phyloP scores from a whole-genome alignment of 2,329 filamentous ascomycete genomes.

The Microascus cirrosus region DNA sequence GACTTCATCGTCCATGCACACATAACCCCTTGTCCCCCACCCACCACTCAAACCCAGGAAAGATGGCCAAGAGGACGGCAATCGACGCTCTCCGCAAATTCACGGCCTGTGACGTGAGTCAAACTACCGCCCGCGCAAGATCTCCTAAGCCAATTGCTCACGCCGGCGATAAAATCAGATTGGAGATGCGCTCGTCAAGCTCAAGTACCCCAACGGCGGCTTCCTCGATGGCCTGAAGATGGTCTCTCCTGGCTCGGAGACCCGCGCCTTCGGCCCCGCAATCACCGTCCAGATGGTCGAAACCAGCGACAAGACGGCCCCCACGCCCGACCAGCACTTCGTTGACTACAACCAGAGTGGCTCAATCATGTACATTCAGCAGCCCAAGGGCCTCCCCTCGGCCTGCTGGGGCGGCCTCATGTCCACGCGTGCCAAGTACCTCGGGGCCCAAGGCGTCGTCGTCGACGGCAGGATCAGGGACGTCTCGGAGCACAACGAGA shows the following conservation, averaged over 20 bases:
- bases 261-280: constrained; percentile 14
- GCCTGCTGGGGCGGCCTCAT: constrained; percentile 18
- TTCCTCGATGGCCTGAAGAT: constrained; percentile 14
- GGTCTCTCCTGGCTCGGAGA: constrained; percentile 10
- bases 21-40: no score
- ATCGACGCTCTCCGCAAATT: no score
- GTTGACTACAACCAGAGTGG: constrained; percentile 13
- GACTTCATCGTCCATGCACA: no score
- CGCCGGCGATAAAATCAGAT: constrained; percentile 5
- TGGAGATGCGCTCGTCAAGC: constrained; percentile 16
- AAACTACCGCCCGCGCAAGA: no score
- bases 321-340: constrained; percentile 15
- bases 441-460: constrained; percentile 14
- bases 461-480: constrained; percentile 17
- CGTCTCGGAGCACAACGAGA: constrained; percentile 15
- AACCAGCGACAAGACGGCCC: constrained; percentile 12
- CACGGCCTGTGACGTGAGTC: no score
- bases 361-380: constrained; percentile 17
- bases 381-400: constrained; percentile 13
- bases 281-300: constrained; percentile 17
- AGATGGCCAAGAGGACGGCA: no score
- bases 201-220: constrained; percentile 16
- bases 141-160: background rate
- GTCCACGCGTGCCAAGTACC: constrained; percentile 15
- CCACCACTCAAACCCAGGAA: no score